Conservation (phyloP, 2,329 filamentous ascomycete species). For the Stemphylium lycopersici region DNA sequence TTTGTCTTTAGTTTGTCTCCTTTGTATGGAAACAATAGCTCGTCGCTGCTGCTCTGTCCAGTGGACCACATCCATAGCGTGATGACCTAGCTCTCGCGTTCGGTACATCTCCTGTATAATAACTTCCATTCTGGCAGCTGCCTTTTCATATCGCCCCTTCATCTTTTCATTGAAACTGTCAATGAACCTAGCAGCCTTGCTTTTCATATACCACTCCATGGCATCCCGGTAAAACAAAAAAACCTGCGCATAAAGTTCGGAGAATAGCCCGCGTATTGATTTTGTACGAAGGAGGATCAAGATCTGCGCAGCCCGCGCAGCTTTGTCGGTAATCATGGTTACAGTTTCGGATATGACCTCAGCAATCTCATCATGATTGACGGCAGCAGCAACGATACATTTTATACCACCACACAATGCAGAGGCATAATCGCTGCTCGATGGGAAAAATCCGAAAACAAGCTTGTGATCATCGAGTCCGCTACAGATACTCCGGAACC, state of each 20-base stretch:
- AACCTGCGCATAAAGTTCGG: conserved; percentile 13
- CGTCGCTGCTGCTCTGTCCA: not conserved
- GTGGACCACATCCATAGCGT: not conserved
- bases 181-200: conserved; percentile 15
- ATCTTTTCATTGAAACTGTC: conserved; percentile 20
- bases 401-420: conserved; percentile 11
- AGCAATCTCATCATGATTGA: conserved; percentile 13
- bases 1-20: not conserved
- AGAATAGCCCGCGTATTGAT: conserved; percentile 6
- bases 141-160: conserved; percentile 7
- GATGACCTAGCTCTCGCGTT: not conserved
- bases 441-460: conserved; percentile 11
- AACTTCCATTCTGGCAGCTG: conserved; percentile 8
- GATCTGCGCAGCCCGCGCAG: not conserved
- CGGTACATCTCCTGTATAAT: conserved; percentile 10
- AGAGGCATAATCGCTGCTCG: conserved; percentile 14
- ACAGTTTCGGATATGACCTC: conserved; percentile 3
- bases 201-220: conserved; percentile 19
- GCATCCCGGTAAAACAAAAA: conserved; percentile 15
- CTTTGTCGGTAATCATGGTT: conserved; percentile 11
- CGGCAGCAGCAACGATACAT: conserved; percentile 7
- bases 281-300: conserved; percentile 4
- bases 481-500: conserved; percentile 9
- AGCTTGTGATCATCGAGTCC: conserved; percentile 11
- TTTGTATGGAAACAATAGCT: not conserved